Evolutionary conservation across 2,329 filamentous ascomycete genomes (phyloP), one percentile per base, ranked within the genome.

Genomic region (Cercospora canescens): DNA sequence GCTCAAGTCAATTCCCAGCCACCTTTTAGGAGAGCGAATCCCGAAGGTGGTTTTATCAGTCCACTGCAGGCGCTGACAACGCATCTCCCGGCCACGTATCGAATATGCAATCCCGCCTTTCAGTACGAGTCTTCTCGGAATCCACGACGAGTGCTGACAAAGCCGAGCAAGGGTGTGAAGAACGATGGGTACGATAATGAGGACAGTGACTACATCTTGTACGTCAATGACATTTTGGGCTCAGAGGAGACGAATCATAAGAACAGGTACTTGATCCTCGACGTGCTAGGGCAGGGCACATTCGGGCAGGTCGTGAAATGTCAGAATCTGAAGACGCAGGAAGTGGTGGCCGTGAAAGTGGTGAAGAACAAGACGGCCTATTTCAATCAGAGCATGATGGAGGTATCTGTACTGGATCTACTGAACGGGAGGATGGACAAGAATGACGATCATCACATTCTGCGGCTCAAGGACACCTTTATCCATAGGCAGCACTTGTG

Each of bases 361-460:
- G 95, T 99, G 82, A 99, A 99, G 82, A 99, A 99, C 80, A 90
- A 94, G 75, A 99, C 95, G 1, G 95, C 95, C 39, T 99, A 99
- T 79, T 99, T 99, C 83, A 99, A 99, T 77, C 95, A 99, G 80
- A 98, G 95, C 79, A 99, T 99, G 95, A 99, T 99, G 95, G 95
- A 99, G 78, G 95, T 99, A 34, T 99, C 95, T 1, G 95, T 99
- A 26, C 85, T 99, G 65, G 95, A 99, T 79, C 78, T 99, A 85
- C 87, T 99, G 76, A 99, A 99, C 79, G 97, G 93, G 70, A 96
- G 97, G 78, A 93, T 98, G 76, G 95, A 99, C 83, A 99, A 98
- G 82, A 98, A 98, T 75, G 95, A 99, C 75, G 95, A 99, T 74
- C 95, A 99, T 75, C 95, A 99, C 79, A 86, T 99, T 28, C 84